Conservation (phyloP, 805 yeast genomes). For the Saccharomycopsis capsularis region DNA sequence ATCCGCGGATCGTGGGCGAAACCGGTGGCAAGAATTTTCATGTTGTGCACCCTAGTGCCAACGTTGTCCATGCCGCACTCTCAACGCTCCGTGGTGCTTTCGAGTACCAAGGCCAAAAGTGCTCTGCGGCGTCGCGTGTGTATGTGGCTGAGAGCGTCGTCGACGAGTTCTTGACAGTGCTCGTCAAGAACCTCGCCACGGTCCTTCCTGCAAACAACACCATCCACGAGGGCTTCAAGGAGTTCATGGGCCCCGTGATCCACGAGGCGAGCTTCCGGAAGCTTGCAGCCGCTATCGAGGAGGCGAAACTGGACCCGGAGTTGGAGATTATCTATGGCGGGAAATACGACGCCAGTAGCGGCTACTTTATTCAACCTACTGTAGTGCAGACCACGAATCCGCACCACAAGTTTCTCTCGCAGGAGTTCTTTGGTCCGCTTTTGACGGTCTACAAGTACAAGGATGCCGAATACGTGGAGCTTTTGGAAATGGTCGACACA, state of each 20-base stretch:
- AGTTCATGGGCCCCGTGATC: constrained; percentile 95
- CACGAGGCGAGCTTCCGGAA: constrained; percentile 82
- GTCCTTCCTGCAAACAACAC: constrained; percentile 54
- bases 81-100: constrained; percentile 93
- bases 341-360: constrained; percentile 54
- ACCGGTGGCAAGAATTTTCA: constrained; percentile 99
- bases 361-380: constrained; percentile 86
- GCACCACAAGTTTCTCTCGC: constrained; percentile 59
- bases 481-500: constrained; percentile 62
- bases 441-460: constrained; percentile 77
- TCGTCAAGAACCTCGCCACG: constrained; percentile 44
- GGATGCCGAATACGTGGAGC: constrained; percentile 57
- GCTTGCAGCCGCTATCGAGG: constrained; percentile 58
- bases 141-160: constrained; percentile 73
- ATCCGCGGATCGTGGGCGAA: constrained; percentile 96
- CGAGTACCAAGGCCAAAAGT: constrained; percentile 97
- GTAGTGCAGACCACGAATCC: constrained; percentile 72
- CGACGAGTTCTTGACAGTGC: constrained; percentile 62
- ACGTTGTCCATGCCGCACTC: constrained; percentile 70
- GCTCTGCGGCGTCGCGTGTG: constrained; percentile 90
- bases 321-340: constrained; percentile 79
- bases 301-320: constrained; percentile 67
- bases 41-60: constrained; percentile 76
- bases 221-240: constrained; percentile 52
- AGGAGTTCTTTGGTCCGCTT: constrained; percentile 91